Evolutionary conservation across 169 alveolate species (phyloP), one percentile per base, ranked within the genome.

Genomic region (Besnoitia besnoiti): DNA sequence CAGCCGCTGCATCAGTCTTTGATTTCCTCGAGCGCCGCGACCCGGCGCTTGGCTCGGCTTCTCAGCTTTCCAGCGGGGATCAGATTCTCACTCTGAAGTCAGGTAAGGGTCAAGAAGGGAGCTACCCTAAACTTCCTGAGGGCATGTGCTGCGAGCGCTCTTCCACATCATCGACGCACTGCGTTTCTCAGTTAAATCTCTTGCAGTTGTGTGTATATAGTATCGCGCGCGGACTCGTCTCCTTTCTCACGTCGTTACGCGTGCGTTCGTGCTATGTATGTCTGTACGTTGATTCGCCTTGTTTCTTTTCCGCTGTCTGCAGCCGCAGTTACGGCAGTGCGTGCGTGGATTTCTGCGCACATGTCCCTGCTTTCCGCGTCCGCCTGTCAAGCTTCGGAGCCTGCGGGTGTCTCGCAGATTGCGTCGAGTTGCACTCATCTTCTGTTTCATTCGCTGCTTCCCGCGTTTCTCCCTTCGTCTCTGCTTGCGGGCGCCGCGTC

Each of bases 1-100:
- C 55, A 0, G 87, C 87, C 55, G 87, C 87, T 3, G 87, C 87
- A 30, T 77, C 87, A 5, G 87, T 77, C 19, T 77, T 77, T 35
- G 61, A 77, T 19, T 77, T 27, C 37, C 59, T 42, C 21, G 87
- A 37, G 87, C 10, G 35, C 10, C 37, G 40, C n/a, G 61, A 77
- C 59, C 80, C 19, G 44, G 24, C 39, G 44, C 80, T 67, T 33
- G 14, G 10, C 47, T 55, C 67, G 7, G 12, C 67, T 16, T 7
- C 82, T 73, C 44, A 73, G 46, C 47, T 19, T 21, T 24, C 46
- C 8, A 30, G 2, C 27, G 46, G 44, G 27, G 40, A 39, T n/a
- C 46, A 73, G 46, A 37, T 73, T 73, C 16, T 42, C 46, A 5
- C 82, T 5, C 82, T 73, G 30, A 73, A 73, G 44, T 35, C 82